A percentile compares a stretch with the other conserved stretches of the same genome.
phyloP scores from a whole-genome alignment of 2,329 filamentous ascomycete genomes.

The Sporothrix dimorphospora region DNA sequence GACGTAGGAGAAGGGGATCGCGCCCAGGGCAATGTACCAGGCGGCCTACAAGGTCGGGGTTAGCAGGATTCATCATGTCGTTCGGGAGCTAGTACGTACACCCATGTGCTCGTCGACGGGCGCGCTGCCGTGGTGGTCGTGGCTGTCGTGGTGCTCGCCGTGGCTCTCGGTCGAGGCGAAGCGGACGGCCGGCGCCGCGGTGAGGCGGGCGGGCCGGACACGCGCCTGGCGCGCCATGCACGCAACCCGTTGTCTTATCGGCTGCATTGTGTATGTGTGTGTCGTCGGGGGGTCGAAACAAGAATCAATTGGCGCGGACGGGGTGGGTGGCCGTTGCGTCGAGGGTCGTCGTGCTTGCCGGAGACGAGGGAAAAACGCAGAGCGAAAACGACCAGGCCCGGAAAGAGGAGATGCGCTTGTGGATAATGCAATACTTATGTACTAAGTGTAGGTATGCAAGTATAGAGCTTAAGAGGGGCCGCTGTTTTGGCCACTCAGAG shows the following conservation, averaged over 20 bases:
- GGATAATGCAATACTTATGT: conserved; percentile 3
- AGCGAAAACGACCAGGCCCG: conserved; percentile 22
- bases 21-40: conserved; percentile 52
- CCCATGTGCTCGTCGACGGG: conserved; percentile 58
- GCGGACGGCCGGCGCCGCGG: conserved; percentile 36
- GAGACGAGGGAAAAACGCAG: conserved; percentile 27
- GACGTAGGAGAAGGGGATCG: conserved; percentile 49
- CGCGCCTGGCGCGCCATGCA: conserved; percentile 44
- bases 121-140: conserved; percentile 44
- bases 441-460: neutral
- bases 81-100: conserved; percentile 50
- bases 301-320: conserved; percentile 11
- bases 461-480: neutral
- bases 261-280: conserved; percentile 41
- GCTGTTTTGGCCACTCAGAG: conserved; percentile 29
- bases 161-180: conserved; percentile 52
- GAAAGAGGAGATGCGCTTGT: neutral
- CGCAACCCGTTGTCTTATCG: conserved; percentile 43
- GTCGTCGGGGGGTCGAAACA: neutral
- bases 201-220: conserved; percentile 35
- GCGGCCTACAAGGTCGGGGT: conserved; percentile 45
- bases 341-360: conserved; percentile 13
- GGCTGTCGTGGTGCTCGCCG: conserved; percentile 28
- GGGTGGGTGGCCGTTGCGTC: conserved; percentile 22
- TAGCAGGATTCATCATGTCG: neutral